Percentiles rank a stretch among this genome's conserved stretches.
These are phyloP conservation scores for Aspergillus ellipticus DNA, from an alignment of 495 filamentous ascomycete genomes.

Conservation along the genomic window DNA sequence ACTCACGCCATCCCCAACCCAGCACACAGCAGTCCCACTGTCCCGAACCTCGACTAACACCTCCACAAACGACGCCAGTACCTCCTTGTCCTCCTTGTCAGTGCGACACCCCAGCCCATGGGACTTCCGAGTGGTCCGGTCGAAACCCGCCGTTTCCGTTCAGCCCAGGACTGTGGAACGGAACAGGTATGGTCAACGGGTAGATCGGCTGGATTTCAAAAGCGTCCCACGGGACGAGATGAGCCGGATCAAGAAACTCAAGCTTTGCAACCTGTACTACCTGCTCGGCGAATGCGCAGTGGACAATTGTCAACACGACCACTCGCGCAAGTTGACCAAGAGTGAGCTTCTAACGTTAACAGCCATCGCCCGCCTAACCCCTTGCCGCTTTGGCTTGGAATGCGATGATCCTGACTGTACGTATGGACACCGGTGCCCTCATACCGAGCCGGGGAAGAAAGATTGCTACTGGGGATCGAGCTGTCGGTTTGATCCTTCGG, in stretches of 20 bases:
- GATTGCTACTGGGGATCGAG: conserved; percentile 49
- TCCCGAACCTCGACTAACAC: conserved; percentile 42
- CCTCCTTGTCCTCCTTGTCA: conserved; percentile 28
- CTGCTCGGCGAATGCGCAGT: conserved; percentile 70
- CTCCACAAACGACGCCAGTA: conserved; percentile 33
- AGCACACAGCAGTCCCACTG: conserved; percentile 30
- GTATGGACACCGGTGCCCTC: conserved; percentile 68
- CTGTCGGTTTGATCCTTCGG: conserved; percentile 47
- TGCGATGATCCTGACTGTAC: conserved; percentile 78
- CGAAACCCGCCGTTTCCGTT: conserved; percentile 49
- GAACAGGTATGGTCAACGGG: conserved; percentile 70
- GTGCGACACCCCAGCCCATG: conserved; percentile 30
- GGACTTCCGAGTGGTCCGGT: conserved; percentile 43
- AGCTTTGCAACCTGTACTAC: conserved; percentile 84
- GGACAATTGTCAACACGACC: conserved; percentile 70
- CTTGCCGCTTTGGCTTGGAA: conserved; percentile 67
- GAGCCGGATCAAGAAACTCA: conserved; percentile 61
- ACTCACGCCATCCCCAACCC: conserved; percentile 43
- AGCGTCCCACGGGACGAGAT: conserved; percentile 57
- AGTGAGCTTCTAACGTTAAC: conserved; percentile 65
- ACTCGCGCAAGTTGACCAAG: conserved; percentile 64
- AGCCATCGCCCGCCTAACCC: conserved; percentile 72
- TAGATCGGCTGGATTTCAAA: conserved; percentile 54
- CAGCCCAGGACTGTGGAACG: conserved; percentile 55
- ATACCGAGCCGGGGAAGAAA: conserved; percentile 45